phyloP scores from a whole-genome alignment of 306 rosid species.

The Astragalus membranaceus region DNA sequence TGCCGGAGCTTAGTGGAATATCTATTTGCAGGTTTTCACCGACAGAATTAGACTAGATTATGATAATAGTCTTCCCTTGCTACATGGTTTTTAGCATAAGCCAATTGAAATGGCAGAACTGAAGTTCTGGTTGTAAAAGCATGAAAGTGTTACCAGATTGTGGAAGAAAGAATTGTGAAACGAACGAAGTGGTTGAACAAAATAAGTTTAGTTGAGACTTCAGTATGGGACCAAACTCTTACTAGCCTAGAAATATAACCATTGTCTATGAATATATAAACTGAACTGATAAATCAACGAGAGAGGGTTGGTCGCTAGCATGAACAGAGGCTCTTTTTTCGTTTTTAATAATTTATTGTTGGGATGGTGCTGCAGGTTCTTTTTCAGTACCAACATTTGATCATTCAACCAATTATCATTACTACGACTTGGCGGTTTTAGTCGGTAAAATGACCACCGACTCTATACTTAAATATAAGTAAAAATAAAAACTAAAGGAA shows the following conservation, averaged over 20 bases:
- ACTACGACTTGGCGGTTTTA: background rate
- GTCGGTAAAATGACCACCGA: background rate
- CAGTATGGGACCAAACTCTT: background rate
- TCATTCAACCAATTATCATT: background rate
- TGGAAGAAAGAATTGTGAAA: background rate
- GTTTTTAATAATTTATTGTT: background rate
- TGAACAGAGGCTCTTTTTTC: background rate
- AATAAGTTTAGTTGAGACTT: background rate
- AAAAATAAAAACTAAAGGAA: background rate
- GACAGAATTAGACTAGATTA: slow-evolving; percentile 23
- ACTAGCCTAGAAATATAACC: background rate
- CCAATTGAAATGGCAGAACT: background rate
- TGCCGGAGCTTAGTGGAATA: slow-evolving; percentile 12
- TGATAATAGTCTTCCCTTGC: slow-evolving; percentile 11
- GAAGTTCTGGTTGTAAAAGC: slow-evolving; percentile 8
- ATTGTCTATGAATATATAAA: background rate
- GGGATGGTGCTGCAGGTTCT: background rate
- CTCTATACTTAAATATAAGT: background rate
- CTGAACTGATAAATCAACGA: background rate
- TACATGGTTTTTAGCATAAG: slow-evolving; percentile 9
- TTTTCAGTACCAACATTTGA: background rate
- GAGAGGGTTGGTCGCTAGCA: background rate
- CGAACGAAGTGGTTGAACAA: background rate
- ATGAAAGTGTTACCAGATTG: background rate
- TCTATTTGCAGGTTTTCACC: slow-evolving; percentile 20